Base-by-base conservation (phyloP, 495 filamentous ascomycete species). In the Penicillium angulare region DNA sequence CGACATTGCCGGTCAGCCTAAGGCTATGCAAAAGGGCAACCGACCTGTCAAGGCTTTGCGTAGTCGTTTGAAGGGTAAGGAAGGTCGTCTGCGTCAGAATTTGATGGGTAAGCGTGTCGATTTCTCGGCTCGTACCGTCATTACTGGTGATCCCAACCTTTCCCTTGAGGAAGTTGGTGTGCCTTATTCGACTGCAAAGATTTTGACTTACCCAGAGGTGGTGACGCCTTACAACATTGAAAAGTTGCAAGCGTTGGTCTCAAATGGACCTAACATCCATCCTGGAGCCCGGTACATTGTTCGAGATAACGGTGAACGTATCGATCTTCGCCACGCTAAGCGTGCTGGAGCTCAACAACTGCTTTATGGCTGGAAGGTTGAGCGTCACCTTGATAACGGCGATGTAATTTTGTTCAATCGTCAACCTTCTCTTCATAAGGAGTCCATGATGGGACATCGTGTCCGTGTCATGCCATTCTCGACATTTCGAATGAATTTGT, bases 31-130 rank as follows among this genome's bases (percentile, higher is more conserved):
- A 63, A 99, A 99, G 71, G 92, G 89, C 32, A 95, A 95, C 32
- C 80, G 93, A 54, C 92, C 93, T 0, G 88, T 99, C 52, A 99
- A 99, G 74, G 87, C 91, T 20, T 92, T 99, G 57, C 89, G 93
- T 43, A 91, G 89, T 52, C 90, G 93, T 73, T 72, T 99, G 57
- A 99, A 99, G 79, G 93, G 95, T 48, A 99, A 99, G 64, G 93
- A 99, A 68, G 93, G 93, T 61, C 89, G 93, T 73, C 78, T 99
- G 13, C 89, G 93, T 68, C 93, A 95, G 59, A 99, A 97, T 64
- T 79, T 97, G 75, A 98, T 98, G 93, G 93, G 93, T 33, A 99
- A 99, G 72, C 93, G 93, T 80, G 93, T 99, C 26, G 93, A 99
- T 62, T 99, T 99, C 68, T 99, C 93, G 1, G 95, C 93, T 15